Percentiles rank a stretch among this genome's conserved stretches.
Evolutionary conservation across 352 stramenopile genomes (phyloP).

Genomic region (Aphanomyces astaci): DNA sequence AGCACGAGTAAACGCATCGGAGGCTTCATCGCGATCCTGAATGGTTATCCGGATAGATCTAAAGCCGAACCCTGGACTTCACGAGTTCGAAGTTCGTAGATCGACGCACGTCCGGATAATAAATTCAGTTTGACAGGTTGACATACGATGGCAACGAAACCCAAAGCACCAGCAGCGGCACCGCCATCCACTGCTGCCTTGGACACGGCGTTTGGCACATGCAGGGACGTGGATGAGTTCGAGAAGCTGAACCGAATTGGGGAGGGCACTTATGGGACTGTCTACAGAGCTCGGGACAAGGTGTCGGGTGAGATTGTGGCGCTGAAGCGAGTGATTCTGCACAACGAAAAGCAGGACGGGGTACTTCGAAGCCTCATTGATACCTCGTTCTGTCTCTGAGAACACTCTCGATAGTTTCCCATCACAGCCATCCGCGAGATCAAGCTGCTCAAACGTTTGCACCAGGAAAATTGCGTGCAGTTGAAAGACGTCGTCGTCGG

Average conservation of each 20-base stretch:
- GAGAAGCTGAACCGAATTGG: constrained; percentile 78
- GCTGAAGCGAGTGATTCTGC: constrained; percentile 87
- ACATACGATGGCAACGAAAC: neutral
- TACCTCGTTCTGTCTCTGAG: neutral
- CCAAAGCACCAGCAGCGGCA: constrained; percentile 10
- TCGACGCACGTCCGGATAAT: neutral
- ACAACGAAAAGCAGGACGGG: constrained; percentile 85
- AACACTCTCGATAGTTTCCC: constrained; percentile 38
- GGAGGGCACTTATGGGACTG: constrained; percentile 80
- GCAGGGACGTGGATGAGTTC: constrained; percentile 52
- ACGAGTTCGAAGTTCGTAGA: neutral
- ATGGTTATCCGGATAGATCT: neutral
- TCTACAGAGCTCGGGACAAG: constrained; percentile 81
- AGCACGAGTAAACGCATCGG: neutral
- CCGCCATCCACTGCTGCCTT: constrained; percentile 29
- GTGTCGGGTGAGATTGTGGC: constrained; percentile 63
- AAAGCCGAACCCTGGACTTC: no score
- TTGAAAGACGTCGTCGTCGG: constrained; percentile 67
- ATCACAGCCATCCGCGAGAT: constrained; percentile 74
- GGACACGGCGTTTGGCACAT: constrained; percentile 35
- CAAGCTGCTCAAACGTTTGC: constrained; percentile 56
- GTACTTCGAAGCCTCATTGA: constrained; percentile 41
- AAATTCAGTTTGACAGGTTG: neutral
- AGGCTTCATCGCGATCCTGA: neutral
- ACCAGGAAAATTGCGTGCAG: constrained; percentile 63